Conservation (phyloP, 352 stramenopile genomes). For the Phytopythium cucurbitacearum region DNA sequence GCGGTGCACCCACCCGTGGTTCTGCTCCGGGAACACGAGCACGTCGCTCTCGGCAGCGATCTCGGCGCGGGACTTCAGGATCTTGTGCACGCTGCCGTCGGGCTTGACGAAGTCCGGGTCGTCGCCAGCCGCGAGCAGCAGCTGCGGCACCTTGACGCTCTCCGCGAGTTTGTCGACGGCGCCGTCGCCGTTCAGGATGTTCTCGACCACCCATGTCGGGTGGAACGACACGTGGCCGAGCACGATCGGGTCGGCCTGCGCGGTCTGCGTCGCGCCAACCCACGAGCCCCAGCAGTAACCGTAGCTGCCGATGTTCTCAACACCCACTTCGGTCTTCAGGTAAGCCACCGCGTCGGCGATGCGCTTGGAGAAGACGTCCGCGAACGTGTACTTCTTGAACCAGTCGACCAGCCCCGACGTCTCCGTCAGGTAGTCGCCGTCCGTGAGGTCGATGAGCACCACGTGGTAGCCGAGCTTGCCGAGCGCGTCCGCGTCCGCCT, state of each 20-base stretch:
- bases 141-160: slow-evolving; percentile 66
- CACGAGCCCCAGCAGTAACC: slow-evolving; percentile 85
- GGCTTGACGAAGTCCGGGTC: slow-evolving; percentile 68
- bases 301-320: slow-evolving; percentile 63
- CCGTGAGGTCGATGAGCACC: slow-evolving; percentile 58
- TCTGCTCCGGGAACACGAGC: slow-evolving; percentile 62
- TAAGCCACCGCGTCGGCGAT: slow-evolving; percentile 76
- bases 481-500: slow-evolving; percentile 67
- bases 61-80: slow-evolving; percentile 47
- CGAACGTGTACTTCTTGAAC: slow-evolving; percentile 70
- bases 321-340: slow-evolving; percentile 56
- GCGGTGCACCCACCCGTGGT: slow-evolving; percentile 83
- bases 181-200: slow-evolving; percentile 66
- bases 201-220: slow-evolving; percentile 73
- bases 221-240: slow-evolving; percentile 78
- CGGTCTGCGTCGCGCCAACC: slow-evolving; percentile 53
- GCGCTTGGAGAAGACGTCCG: slow-evolving; percentile 32
- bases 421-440: slow-evolving; percentile 61
- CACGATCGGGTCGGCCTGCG: slow-evolving; percentile 39
- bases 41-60: slow-evolving; percentile 53
- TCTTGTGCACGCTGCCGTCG: slow-evolving; percentile 68
- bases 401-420: slow-evolving; percentile 36
- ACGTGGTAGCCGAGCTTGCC: slow-evolving; percentile 76
- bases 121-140: slow-evolving; percentile 63
- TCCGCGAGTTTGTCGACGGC: slow-evolving; percentile 68